phyloP scores from a whole-genome alignment of 2,329 filamentous ascomycete genomes.

The Pyricularia sp. region DNA sequence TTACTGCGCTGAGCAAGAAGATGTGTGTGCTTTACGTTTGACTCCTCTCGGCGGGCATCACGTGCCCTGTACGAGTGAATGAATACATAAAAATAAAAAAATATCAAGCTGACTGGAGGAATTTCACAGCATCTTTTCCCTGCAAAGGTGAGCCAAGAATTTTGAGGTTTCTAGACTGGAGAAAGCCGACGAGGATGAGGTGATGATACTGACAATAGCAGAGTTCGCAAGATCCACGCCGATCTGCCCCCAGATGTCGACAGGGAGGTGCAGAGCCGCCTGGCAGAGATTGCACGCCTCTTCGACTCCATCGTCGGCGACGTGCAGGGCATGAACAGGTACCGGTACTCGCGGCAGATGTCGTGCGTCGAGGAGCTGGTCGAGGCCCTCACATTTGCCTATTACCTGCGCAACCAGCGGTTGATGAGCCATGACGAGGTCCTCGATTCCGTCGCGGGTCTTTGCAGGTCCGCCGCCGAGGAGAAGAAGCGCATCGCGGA shows the following conservation, averaged over 20 bases:
- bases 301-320: constrained; percentile 63
- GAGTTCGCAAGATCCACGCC: constrained; percentile 53
- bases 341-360: constrained; percentile 73
- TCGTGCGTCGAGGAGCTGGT: constrained; percentile 90
- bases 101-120: not conserved
- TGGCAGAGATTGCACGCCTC: constrained; percentile 60
- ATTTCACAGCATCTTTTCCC: constrained; percentile 2
- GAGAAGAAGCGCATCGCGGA: constrained; percentile 9
- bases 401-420: constrained; percentile 73
- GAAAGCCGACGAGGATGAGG: not conserved
- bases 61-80: not conserved
- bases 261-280: constrained; percentile 60
- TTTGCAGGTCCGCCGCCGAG: constrained; percentile 15
- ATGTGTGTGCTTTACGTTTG: not conserved
- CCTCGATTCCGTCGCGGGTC: constrained; percentile 30
- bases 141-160: not conserved
- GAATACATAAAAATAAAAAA: not conserved
- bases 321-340: constrained; percentile 67
- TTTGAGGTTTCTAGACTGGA: not conserved
- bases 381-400: constrained; percentile 79
- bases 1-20: constrained; percentile 93
- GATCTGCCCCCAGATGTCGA: constrained; percentile 59
- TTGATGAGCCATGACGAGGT: constrained; percentile 63
- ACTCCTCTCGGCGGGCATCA: not conserved
- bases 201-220: constrained; percentile 20